phyloP scores from a whole-genome alignment of 2,329 filamentous ascomycete species.

The Tolypocladium inflatum region DNA sequence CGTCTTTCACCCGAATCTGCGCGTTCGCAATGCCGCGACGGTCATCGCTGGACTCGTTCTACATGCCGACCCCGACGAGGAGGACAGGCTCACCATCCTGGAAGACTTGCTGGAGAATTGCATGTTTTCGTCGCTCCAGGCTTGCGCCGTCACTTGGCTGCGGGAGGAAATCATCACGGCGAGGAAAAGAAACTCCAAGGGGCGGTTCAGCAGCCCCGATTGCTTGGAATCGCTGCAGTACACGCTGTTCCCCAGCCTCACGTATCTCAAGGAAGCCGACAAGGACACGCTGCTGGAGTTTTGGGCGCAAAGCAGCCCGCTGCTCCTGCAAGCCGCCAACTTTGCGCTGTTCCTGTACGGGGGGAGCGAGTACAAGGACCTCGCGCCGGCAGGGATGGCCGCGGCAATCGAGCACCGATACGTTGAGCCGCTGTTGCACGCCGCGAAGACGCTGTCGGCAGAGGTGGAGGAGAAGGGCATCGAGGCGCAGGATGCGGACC shows the following conservation, averaged over 20 bases:
- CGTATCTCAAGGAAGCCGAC: constrained; percentile 32
- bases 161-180: constrained; percentile 51
- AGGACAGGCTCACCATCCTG: constrained; percentile 50
- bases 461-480: constrained; percentile 21
- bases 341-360: constrained; percentile 49
- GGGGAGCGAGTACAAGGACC: constrained; percentile 30
- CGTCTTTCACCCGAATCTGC: constrained; percentile 45
- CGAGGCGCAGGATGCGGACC: constrained; percentile 17
- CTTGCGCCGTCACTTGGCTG: constrained; percentile 53
- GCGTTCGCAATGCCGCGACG: constrained; percentile 45
- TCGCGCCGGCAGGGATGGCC: constrained; percentile 47
- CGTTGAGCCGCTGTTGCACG: constrained; percentile 40
- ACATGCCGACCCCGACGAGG: constrained; percentile 50
- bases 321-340: constrained; percentile 51
- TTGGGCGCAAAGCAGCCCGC: constrained; percentile 40
- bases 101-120: constrained; percentile 58
- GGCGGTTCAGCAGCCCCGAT: constrained; percentile 40
- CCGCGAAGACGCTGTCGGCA: constrained; percentile 26
- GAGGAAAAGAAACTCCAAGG: constrained; percentile 18
- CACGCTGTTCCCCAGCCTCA: constrained; percentile 48
- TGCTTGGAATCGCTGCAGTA: constrained; percentile 53
- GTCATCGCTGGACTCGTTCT: constrained; percentile 42
- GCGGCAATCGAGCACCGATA: constrained; percentile 50
- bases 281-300: constrained; percentile 37
- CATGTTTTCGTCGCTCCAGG: constrained; percentile 52